phyloP scores from a whole-genome alignment of 2,329 filamentous ascomycete species.

The Nigrospora oryzae region DNA sequence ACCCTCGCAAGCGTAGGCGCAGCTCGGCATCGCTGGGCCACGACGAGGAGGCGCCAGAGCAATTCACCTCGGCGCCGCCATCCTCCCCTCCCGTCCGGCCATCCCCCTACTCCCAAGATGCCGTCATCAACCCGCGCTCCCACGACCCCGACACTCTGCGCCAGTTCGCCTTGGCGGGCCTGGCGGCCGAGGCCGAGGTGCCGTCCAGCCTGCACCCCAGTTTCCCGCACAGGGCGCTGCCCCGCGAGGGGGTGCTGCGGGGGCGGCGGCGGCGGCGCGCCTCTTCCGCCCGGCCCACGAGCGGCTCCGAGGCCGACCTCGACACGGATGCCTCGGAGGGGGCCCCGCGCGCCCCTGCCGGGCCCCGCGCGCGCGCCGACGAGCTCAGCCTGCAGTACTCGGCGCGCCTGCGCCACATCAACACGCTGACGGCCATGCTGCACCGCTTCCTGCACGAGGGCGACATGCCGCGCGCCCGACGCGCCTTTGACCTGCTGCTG shows the following conservation, averaged over 20 bases:
- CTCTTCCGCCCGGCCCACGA: background rate
- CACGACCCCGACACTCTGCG: slow-evolving; percentile 40
- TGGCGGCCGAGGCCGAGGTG: slow-evolving; percentile 35
- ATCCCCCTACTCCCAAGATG: slow-evolving; percentile 12
- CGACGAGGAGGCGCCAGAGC: background rate
- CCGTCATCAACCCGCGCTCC: slow-evolving; percentile 45
- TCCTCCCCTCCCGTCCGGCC: slow-evolving; percentile 6
- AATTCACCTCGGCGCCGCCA: background rate
- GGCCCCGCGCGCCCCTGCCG: background rate
- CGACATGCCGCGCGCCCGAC: slow-evolving; percentile 62
- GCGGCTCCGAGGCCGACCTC: slow-evolving; percentile 5
- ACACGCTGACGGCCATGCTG: slow-evolving; percentile 59
- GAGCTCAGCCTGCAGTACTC: slow-evolving; percentile 11
- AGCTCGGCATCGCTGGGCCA: slow-evolving; percentile 16
- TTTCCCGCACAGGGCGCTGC: slow-evolving; percentile 44
- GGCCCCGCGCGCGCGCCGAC: slow-evolving; percentile 1
- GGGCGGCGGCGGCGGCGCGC: slow-evolving; percentile 5
- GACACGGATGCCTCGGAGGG: slow-evolving; percentile 4
- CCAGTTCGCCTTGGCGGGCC: slow-evolving; percentile 46
- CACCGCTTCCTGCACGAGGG: slow-evolving; percentile 64
- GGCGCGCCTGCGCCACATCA: slow-evolving; percentile 48
- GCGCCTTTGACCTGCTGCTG: slow-evolving; percentile 68
- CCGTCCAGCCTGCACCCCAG: slow-evolving; percentile 26
- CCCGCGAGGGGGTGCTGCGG: slow-evolving; percentile 6
- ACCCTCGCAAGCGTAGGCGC: slow-evolving; percentile 20